Conservation (phyloP, 129 eudicot species). For the sunflower (Helianthus annuus) region DNA sequence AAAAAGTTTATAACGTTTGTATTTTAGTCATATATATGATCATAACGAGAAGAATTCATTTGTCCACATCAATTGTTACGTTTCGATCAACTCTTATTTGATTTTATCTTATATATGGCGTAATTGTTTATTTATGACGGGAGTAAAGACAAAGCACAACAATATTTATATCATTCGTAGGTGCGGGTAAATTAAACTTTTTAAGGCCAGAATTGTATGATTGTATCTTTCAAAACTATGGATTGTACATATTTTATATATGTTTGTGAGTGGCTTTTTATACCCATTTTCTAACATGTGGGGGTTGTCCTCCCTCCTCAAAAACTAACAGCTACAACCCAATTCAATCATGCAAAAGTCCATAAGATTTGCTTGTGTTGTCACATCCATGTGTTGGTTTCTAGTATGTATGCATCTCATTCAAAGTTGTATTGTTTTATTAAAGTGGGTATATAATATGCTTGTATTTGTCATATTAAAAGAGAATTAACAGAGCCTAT, state of each 20-base stretch:
- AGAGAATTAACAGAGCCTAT: background rate
- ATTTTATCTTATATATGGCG: background rate
- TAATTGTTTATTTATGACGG: background rate
- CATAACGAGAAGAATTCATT: background rate
- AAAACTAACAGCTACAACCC: slow-evolving; percentile 20
- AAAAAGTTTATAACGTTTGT: background rate
- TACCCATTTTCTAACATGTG: slow-evolving; percentile 23
- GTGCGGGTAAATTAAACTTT: background rate
- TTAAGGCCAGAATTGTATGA: background rate
- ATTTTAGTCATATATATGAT: background rate
- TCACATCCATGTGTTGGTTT: slow-evolving; percentile 34
- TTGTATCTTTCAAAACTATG: background rate
- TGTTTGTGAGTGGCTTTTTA: slow-evolving; percentile 24
- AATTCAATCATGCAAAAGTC: slow-evolving; percentile 27
- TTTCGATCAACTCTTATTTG: background rate
- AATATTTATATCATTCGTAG: too few species aligned
- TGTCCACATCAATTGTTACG: slow-evolving; percentile 7
- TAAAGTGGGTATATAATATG: background rate
- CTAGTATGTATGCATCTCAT: background rate
- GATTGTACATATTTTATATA: slow-evolving; percentile 3
- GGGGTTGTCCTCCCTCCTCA: slow-evolving; percentile 24
- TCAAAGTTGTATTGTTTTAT: background rate
- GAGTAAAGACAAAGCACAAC: too few species aligned
- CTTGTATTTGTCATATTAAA: background rate
- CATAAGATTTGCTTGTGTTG: slow-evolving; percentile 20